Conservation (phyloP, 345 rosid species). For the Salix dunnii region DNA sequence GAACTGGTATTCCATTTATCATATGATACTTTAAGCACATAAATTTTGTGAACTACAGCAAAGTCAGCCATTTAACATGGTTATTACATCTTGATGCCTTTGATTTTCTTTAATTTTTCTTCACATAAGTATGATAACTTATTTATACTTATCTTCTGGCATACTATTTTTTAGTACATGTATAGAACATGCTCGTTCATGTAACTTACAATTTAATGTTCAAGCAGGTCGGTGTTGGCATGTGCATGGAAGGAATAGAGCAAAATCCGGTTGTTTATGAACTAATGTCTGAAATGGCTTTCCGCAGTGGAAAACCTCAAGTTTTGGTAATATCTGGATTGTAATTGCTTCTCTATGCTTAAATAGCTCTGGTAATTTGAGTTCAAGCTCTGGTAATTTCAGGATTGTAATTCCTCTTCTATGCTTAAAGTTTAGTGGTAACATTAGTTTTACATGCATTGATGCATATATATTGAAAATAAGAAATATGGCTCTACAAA, state of each 20-base stretch:
- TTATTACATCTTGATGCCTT: not conserved
- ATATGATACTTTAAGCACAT: not conserved
- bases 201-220: constrained; percentile 7
- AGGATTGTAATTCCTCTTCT: too few relatives aligned
- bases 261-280: constrained; percentile 92
- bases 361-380: not conserved
- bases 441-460: too few relatives aligned
- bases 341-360: constrained; percentile 3
- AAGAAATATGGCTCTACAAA: too few relatives aligned
- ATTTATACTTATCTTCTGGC: constrained; percentile 1
- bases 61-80: not conserved
- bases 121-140: not conserved
- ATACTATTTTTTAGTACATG: not conserved
- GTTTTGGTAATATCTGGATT: constrained; percentile 52
- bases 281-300: constrained; percentile 93
- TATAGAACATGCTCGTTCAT: not conserved
- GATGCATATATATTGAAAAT: too few relatives aligned
- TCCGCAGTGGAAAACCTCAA: constrained; percentile 61
- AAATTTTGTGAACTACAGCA: not conserved
- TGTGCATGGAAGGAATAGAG: constrained; percentile 98
- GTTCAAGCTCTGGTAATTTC: too few relatives aligned
- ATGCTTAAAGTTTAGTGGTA: too few relatives aligned
- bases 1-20: not conserved
- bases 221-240: constrained; percentile 84
- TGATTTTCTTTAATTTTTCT: not conserved